phyloP scores from a whole-genome alignment of 2,329 filamentous ascomycete species.

The Colletotrichum sp. region DNA sequence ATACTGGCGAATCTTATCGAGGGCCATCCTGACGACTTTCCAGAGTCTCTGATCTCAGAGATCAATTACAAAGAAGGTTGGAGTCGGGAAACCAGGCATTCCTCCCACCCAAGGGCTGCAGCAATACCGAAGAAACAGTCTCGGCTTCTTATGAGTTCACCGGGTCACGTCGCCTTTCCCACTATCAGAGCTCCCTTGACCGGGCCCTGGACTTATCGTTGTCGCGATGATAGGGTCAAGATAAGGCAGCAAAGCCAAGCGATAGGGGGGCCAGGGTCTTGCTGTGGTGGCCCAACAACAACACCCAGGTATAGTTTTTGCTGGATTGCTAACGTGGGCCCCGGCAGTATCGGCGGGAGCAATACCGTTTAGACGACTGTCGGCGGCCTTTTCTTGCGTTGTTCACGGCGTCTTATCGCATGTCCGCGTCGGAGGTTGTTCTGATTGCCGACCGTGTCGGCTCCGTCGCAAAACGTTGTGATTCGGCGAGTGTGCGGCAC shows the following conservation, averaged over 20 bases:
- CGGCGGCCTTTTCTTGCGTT: background rate
- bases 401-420: background rate
- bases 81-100: background rate
- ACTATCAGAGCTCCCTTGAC: background rate
- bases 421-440: background rate
- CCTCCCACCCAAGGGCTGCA: background rate
- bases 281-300: background rate
- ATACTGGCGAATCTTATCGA: constrained; percentile 33
- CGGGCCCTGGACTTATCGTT: background rate
- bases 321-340: background rate
- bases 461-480: background rate
- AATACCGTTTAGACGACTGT: background rate
- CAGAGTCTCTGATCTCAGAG: background rate
- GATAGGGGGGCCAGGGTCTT: background rate
- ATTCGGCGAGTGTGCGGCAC: background rate
- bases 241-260: constrained; percentile 3
- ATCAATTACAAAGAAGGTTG: background rate
- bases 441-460: background rate
- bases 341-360: background rate
- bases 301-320: background rate
- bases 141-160: background rate
- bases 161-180: background rate
- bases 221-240: background rate
- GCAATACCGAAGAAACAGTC: background rate
- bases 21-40: background rate